Conservation (phyloP, 148 eudicot genomes). For the Cornus controversa region DNA sequence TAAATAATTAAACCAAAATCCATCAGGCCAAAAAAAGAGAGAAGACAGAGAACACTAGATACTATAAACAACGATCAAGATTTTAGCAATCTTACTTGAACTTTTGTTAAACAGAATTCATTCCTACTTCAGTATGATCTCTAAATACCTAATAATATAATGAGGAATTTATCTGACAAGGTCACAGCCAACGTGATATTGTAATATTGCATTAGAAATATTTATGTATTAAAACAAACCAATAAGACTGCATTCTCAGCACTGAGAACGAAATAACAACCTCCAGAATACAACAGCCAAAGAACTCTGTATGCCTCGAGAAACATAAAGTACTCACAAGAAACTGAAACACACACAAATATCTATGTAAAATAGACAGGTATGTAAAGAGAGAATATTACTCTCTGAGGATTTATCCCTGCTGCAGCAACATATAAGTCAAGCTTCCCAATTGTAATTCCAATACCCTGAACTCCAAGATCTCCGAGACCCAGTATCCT, state of each 20-base stretch:
- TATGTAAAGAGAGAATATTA: slow-evolving; percentile 34
- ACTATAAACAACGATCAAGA: background rate
- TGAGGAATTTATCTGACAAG: background rate
- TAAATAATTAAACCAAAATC: background rate
- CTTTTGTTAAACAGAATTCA: background rate
- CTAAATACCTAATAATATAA: background rate
- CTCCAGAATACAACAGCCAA: background rate
- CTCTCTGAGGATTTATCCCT: slow-evolving; percentile 98
- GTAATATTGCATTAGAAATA: background rate
- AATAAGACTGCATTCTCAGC: background rate
- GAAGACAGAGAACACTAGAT: background rate
- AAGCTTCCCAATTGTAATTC: slow-evolving; percentile 86
- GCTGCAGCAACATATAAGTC: slow-evolving; percentile 99
- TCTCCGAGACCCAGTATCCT: slow-evolving; percentile 98
- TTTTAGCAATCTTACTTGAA: background rate
- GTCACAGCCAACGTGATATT: background rate
- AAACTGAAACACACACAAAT: background rate
- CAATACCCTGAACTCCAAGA: slow-evolving; percentile 93
- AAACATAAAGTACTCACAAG: background rate
- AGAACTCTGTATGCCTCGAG: background rate
- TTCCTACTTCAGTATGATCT: background rate
- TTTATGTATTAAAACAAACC: background rate
- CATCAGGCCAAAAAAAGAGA: background rate
- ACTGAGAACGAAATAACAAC: background rate
- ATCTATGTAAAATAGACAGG: background rate